These are phyloP conservation scores for Phytopythium chamaehyphon DNA, from an alignment of 352 stramenopile genomes.

Conservation along the genomic window DNA sequence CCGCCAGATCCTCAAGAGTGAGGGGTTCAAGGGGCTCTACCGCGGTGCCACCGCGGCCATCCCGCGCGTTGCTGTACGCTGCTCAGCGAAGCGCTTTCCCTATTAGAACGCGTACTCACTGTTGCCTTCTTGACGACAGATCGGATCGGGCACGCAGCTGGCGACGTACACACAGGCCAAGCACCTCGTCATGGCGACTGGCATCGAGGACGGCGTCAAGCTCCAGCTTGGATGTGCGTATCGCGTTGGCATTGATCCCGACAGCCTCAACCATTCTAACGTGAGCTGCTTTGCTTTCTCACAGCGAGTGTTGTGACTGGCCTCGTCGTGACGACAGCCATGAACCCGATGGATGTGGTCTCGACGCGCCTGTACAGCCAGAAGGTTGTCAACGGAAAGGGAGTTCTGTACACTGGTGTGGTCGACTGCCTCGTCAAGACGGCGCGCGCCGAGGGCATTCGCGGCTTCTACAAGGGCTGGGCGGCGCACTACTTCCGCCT, in stretches of 20 bases:
- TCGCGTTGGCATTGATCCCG: background rate
- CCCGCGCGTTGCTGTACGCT: conserved; percentile 68
- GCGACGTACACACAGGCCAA: conserved; percentile 84
- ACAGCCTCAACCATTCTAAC: background rate
- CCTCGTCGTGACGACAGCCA: conserved; percentile 75
- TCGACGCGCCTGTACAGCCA: conserved; percentile 87
- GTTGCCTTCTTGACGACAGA: conserved; percentile 21
- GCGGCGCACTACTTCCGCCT: conserved; percentile 84
- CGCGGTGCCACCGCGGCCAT: conserved; percentile 70
- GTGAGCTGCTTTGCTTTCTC: background rate
- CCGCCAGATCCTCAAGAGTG: conserved; percentile 61
- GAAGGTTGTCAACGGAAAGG: conserved; percentile 83
- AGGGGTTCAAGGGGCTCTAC: conserved; percentile 71
- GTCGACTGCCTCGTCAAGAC: conserved; percentile 81
- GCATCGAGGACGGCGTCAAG: conserved; percentile 65
- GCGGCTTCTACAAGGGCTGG: conserved; percentile 87
- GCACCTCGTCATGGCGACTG: conserved; percentile 69
- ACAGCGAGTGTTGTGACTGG: conserved; percentile 78
- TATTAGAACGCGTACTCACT: background rate
- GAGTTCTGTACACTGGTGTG: conserved; percentile 69
- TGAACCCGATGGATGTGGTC: conserved; percentile 89
- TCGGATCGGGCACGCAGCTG: conserved; percentile 80
- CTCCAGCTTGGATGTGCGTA: conserved; percentile 77
- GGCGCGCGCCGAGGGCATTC: conserved; percentile 68
- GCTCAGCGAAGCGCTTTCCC: background rate